Evolutionary conservation across 441 rosid species (phyloP).

Genomic region (Eruca vesicaria): DNA sequence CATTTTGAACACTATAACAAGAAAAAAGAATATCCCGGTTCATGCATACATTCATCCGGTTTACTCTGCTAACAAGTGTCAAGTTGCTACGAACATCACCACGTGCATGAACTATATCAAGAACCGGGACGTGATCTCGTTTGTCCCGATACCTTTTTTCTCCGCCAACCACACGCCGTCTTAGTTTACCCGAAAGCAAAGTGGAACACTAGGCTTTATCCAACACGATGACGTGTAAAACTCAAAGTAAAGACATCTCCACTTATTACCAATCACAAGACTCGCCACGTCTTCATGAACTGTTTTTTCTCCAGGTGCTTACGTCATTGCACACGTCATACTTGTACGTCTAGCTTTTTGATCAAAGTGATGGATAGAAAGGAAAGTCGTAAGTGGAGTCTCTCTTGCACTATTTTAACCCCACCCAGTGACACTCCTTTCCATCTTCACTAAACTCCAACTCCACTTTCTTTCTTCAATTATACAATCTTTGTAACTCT

Average conservation of each 20-base stretch:
- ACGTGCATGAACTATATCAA: conserved; percentile 12
- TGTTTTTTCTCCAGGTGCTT: background rate
- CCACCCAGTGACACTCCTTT: conserved; percentile 16
- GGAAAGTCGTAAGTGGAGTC: conserved; percentile 25
- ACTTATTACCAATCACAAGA: background rate
- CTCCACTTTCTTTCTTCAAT: background rate
- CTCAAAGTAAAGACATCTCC: background rate
- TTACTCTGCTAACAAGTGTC: conserved; percentile 18
- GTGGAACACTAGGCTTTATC: conserved; percentile 3
- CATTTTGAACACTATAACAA: background rate
- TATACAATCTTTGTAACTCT: background rate
- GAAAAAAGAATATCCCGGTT: background rate
- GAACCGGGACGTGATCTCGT: conserved; percentile 29
- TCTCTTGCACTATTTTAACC: conserved; percentile 13
- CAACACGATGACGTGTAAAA: conserved; percentile 17
- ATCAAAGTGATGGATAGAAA: conserved; percentile 13
- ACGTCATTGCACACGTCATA: conserved; percentile 24
- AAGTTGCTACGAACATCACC: conserved; percentile 7
- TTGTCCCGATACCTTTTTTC: background rate
- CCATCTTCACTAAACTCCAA: conserved; percentile 18
- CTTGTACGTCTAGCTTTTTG: background rate
- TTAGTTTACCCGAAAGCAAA: conserved; percentile 18
- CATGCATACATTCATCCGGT: background rate
- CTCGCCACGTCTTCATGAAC: background rate
- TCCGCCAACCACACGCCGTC: conserved; percentile 19